Percentiles rank a stretch among this genome's conserved stretches.
Evolutionary conservation across 208 protist species (phyloP).

Genomic region (Crithidia fasciculata): DNA sequence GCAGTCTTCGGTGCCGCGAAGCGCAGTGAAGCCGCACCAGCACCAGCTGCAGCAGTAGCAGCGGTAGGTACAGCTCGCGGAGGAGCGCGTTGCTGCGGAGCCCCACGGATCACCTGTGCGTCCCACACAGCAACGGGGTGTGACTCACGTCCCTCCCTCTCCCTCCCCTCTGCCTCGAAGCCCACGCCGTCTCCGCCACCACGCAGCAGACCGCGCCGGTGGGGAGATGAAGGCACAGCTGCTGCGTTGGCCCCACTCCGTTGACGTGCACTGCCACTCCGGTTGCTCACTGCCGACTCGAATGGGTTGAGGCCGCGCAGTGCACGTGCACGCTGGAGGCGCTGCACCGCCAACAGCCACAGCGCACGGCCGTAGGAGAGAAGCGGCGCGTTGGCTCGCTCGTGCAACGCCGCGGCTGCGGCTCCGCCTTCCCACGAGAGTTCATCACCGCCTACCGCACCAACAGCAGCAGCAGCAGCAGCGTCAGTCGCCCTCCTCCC

Average conservation of each 20-base stretch:
- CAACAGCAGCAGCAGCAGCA: not conserved
- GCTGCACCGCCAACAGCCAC: conserved; percentile 75
- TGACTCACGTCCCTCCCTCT: not conserved
- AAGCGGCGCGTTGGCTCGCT: not conserved
- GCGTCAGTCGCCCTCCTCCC: no score
- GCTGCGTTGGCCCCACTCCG: not conserved
- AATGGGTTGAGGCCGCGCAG: conserved; percentile 47
- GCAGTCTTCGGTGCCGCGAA: not conserved
- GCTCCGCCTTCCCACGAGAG: not conserved
- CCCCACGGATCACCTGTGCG: no score
- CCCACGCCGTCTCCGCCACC: no score
- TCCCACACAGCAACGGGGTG: not conserved
- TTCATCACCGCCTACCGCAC: not conserved
- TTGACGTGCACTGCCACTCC: not conserved
- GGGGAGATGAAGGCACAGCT: not conserved
- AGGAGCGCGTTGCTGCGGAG: not conserved
- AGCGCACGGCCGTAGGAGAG: conserved; percentile 75
- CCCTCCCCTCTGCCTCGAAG: no score
- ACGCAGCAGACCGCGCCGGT: not conserved
- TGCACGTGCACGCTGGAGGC: conserved; percentile 39
- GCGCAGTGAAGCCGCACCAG: not conserved
- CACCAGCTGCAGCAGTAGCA: not conserved
- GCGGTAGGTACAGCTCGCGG: no score
- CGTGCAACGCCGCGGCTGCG: not conserved
- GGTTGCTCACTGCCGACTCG: not conserved